Base-by-base conservation (phyloP, 2,329 filamentous ascomycete genomes). In the Paracoccidioides lutzii region DNA sequence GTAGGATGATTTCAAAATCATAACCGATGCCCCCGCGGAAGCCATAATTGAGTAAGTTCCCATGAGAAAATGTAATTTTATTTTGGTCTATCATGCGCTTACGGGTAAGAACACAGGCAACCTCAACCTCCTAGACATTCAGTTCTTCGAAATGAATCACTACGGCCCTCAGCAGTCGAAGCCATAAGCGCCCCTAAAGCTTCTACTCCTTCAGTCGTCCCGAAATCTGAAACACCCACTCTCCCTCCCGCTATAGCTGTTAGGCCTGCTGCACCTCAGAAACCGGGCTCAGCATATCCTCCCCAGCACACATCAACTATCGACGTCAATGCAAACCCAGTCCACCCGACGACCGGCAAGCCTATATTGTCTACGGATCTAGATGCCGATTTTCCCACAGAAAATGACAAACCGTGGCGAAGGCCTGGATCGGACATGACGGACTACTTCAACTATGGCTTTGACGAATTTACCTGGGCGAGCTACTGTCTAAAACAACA, bases 401-500 rank as follows among this genome's bases (percentile, higher is more conserved):
- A 90, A 64, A 75, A 80, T 59, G 87, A 90, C 60, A 97, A 96
- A 70, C 90, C 91, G 15, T 98, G 93, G 93, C 84, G 93, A 46
- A 85, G 90, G 61, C 93, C 93, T 0, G 93, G 93, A 49, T 90
- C 91, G 9, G 93, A 98, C 66, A 82, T 95, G 55, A 93, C 87
- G 58, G 93, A 98, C 69, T 97, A 95, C 74, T 97, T 97, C 81
- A 97, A 97, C 76, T 97, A 97, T 72, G 91, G 91, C 57, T 97
- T 97, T 67, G 91, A 97, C 73, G 91, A 97, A 71, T 97, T 96
- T 71, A 95, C 90, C 0, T 98, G 93, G 93, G 87, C 90, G 5
- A 81, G 90, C 54, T 98, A 98, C 69, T 90, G 90, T 37, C 78
- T 89, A 58, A 94, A 95, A 66, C 93, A 97, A 69, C 84, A 93